Conservation (phyloP, 2,329 filamentous ascomycete genomes). For the Stagonosporopsis rhizophila region DNA sequence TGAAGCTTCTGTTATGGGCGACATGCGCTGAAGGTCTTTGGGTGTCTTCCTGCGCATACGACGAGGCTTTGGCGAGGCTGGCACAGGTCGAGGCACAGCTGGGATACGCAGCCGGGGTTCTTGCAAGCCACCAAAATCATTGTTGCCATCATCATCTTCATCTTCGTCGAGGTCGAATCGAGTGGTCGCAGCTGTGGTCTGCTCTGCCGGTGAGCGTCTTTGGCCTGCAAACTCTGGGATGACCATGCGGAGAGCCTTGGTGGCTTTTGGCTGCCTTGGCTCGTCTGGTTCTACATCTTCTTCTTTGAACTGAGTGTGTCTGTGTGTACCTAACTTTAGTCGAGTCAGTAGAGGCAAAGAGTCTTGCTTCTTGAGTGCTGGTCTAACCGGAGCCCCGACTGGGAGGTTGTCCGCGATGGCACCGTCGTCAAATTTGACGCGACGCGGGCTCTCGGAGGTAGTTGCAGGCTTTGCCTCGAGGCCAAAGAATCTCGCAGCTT, state of each 20-base stretch:
- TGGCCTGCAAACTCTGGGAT: constrained; percentile 13
- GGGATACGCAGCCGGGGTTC: constrained; percentile 1
- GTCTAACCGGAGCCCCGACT: constrained; percentile 13
- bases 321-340: constrained; percentile 7
- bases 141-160: constrained; percentile 10
- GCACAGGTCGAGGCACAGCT: constrained; percentile 3
- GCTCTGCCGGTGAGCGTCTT: constrained; percentile 8
- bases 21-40: constrained; percentile 31
- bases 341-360: constrained; percentile 7
- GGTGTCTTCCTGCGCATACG: constrained; percentile 20
- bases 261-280: constrained; percentile 16
- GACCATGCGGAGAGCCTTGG: constrained; percentile 25
- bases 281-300: constrained; percentile 16
- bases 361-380: constrained; percentile 4
- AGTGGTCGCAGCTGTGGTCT: not conserved
- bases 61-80: constrained; percentile 9
- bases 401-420: not conserved
- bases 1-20: constrained; percentile 36
- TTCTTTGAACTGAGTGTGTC: constrained; percentile 20
- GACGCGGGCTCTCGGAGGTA: not conserved
- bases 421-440: constrained; percentile 1
- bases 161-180: not conserved
- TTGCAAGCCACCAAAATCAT: constrained; percentile 16
- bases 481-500: constrained; percentile 33
- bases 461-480: constrained; percentile 6